Evolutionary conservation across 805 yeast genomes (phyloP).

Genomic region (Candida glaebosa): DNA sequence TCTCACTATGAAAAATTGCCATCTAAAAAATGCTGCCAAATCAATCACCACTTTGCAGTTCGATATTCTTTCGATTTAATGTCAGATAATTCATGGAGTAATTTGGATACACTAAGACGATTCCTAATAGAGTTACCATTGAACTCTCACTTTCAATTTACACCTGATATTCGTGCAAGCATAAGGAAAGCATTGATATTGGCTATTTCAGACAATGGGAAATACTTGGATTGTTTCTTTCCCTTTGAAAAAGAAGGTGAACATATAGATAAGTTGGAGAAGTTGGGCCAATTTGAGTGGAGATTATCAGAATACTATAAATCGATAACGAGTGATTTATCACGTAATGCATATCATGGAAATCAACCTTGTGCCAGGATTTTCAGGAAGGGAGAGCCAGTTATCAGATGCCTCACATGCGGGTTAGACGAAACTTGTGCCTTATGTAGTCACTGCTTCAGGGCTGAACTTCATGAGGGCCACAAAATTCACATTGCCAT

Average conservation of each 20-base stretch:
- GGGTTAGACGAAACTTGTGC: slow-evolving; percentile 84
- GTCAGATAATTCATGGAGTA: background rate
- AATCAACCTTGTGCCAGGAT: slow-evolving; percentile 72
- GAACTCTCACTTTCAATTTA: slow-evolving; percentile 23
- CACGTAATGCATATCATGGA: slow-evolving; percentile 43
- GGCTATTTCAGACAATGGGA: slow-evolving; percentile 30
- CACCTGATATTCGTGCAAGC: slow-evolving; percentile 18
- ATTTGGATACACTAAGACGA: slow-evolving; percentile 9
- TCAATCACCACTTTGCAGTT: no score
- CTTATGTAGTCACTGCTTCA: slow-evolving; percentile 72
- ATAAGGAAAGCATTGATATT: slow-evolving; percentile 30
- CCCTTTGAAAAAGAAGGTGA: slow-evolving; percentile 17
- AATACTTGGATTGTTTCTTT: slow-evolving; percentile 32
- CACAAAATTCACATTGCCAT: slow-evolving; percentile 68
- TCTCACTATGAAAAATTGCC: background rate
- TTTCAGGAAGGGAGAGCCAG: slow-evolving; percentile 76
- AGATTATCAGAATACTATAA: slow-evolving; percentile 28
- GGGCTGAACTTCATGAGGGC: slow-evolving; percentile 63
- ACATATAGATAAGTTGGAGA: background rate
- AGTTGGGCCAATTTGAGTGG: slow-evolving; percentile 30
- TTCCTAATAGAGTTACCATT: slow-evolving; percentile 33
- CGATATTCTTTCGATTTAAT: no score
- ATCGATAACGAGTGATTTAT: background rate
- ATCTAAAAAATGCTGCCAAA: background rate
- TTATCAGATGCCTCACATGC: slow-evolving; percentile 71